phyloP scores from a whole-genome alignment of 2,329 filamentous ascomycete species.

The Trichophyton mentagrophytes region DNA sequence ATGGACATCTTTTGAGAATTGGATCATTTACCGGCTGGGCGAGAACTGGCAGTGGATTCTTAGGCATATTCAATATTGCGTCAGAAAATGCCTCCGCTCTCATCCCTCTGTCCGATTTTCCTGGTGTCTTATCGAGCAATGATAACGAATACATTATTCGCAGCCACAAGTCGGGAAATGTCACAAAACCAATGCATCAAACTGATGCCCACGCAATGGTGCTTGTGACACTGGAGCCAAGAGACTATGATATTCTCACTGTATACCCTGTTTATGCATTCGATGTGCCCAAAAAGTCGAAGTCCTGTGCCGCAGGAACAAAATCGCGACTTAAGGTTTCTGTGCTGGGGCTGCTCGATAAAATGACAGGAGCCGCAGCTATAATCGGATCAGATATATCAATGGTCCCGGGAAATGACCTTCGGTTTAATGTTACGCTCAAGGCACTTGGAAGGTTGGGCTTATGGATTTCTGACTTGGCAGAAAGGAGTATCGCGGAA shows the following conservation, averaged over 20 bases:
- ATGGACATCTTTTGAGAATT: conserved; percentile 60
- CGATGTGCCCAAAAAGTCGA: conserved; percentile 26
- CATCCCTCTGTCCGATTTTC: conserved; percentile 57
- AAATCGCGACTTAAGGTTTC: conserved; percentile 42
- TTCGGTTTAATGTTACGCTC: conserved; percentile 54
- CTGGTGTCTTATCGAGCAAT: conserved; percentile 46
- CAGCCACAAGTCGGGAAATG: conserved; percentile 53
- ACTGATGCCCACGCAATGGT: conserved; percentile 38
- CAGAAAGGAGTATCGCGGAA: conserved; percentile 45
- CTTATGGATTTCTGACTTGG: conserved; percentile 62
- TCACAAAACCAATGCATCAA: conserved; percentile 35
- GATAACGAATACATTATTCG: conserved; percentile 55
- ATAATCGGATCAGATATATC: conserved; percentile 51
- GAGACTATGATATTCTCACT: conserved; percentile 70
- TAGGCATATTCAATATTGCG: conserved; percentile 76
- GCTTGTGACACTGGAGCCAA: conserved; percentile 47
- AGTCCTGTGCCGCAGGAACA: conserved; percentile 21
- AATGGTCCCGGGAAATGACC: conserved; percentile 45
- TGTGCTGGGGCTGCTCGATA: conserved; percentile 64
- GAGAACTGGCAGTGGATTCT: conserved; percentile 57
- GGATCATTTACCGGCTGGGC: conserved; percentile 61
- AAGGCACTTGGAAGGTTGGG: conserved; percentile 66
- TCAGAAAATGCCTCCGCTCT: conserved; percentile 52
- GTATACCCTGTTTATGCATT: conserved; percentile 56
- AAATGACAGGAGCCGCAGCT: conserved; percentile 81